phyloP scores from a whole-genome alignment of 257 asterid species.

The Plectranthus barbatus region DNA sequence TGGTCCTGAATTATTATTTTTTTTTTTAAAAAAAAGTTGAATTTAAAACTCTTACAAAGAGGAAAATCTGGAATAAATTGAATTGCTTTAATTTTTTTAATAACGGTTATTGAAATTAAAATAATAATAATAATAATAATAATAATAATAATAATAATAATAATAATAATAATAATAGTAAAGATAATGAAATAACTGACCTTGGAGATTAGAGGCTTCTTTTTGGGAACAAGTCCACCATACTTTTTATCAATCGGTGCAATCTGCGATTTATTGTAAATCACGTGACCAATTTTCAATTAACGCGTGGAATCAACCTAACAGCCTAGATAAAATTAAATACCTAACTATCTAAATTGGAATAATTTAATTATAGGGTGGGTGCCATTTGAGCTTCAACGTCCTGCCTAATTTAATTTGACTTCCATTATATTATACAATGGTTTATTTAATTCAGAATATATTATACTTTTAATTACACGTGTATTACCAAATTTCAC shows the following conservation, averaged over 20 bases:
- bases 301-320: not conserved
- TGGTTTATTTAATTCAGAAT: constrained; percentile 4
- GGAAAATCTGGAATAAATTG: too few relatives aligned
- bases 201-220: constrained; percentile 83
- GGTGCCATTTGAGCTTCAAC: constrained; percentile 10
- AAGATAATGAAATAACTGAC: constrained; percentile 19
- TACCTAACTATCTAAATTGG: not conserved
- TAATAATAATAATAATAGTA: not conserved
- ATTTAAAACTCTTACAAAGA: not conserved
- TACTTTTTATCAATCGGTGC: constrained; percentile 42
- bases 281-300: constrained; percentile 1
- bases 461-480: not conserved
- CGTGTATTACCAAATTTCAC: not conserved
- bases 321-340: constrained; percentile 2
- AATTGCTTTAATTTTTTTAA: too few relatives aligned
- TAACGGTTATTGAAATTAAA: too few relatives aligned
- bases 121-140: not conserved
- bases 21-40: too few relatives aligned
- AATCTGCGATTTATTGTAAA: constrained; percentile 19
- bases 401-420: constrained; percentile 23
- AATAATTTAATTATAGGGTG: not conserved
- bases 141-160: not conserved
- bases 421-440: not conserved
- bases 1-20: constrained; percentile 62
- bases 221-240: constrained; percentile 68